A percentile compares a stretch with the other conserved stretches of the same genome.
Conservation (phyloP, 768 basidiomycete genomes). For the Pleurotus pulmonarius region DNA sequence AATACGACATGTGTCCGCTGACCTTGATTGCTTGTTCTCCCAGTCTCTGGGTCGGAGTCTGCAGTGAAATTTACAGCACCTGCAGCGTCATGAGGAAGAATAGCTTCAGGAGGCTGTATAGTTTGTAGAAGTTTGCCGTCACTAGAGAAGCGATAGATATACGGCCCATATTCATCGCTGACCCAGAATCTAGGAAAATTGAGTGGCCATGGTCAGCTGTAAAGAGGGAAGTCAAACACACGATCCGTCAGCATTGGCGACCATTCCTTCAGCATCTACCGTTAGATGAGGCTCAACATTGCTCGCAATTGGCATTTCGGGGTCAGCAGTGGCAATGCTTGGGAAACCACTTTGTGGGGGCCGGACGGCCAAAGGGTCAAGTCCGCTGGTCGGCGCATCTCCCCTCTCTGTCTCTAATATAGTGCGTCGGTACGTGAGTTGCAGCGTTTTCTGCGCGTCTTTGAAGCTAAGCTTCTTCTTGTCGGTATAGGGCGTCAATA, state of each 20-base stretch:
- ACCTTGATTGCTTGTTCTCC: slow-evolving; percentile 51
- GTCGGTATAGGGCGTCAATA: slow-evolving; percentile 52
- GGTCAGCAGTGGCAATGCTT: slow-evolving; percentile 30
- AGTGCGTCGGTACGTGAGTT: slow-evolving; percentile 46
- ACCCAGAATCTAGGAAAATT: slow-evolving; percentile 46
- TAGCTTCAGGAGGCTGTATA: slow-evolving; percentile 55
- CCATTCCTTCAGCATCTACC: slow-evolving; percentile 58
- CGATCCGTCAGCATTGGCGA: slow-evolving; percentile 56
- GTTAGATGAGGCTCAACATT: slow-evolving; percentile 39
- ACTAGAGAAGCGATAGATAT: slow-evolving; percentile 51
- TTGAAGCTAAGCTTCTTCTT: slow-evolving; percentile 41
- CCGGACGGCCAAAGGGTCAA: slow-evolving; percentile 49
- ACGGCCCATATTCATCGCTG: slow-evolving; percentile 69
- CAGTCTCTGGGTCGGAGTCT: slow-evolving; percentile 42
- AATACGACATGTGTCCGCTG: too few relatives aligned
- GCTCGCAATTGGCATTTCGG: slow-evolving; percentile 43
- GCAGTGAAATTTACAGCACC: slow-evolving; percentile 54
- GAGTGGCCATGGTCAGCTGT: not conserved
- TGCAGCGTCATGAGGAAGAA: slow-evolving; percentile 40
- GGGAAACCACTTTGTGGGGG: slow-evolving; percentile 29
- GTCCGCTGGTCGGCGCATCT: slow-evolving; percentile 45
- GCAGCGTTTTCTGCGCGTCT: slow-evolving; percentile 47
- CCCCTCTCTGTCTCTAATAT: slow-evolving; percentile 45
- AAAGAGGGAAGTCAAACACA: slow-evolving; percentile 18
- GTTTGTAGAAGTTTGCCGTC: slow-evolving; percentile 48